Evolutionary conservation across 2,329 filamentous ascomycete species (phyloP), one percentile per base, ranked within the genome.

Genomic region (Aspergillus calidoustus): DNA sequence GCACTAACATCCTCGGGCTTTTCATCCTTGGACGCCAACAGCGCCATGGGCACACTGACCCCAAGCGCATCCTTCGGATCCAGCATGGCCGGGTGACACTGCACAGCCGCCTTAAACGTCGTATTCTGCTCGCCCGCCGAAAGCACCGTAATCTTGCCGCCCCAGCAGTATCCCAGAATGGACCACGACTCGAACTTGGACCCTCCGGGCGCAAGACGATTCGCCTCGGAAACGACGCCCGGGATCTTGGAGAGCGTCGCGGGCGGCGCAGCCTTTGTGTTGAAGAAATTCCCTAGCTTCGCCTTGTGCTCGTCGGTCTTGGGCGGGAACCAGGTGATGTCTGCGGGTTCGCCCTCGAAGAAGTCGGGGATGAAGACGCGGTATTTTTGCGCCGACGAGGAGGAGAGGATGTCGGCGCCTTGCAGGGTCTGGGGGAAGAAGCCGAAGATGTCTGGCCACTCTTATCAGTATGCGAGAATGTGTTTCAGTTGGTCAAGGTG

Each of bases 281-380:
- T 69, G 78, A 88, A 87, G 79, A 87, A 88, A 61, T 85, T 75
- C 63, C 84, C 83, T 15, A 88, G 79, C 72, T 87, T 87, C 76
- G 85, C 70, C 66, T 82, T 81, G 76, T 88, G 85, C 62, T 88
- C 86, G 46, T 86, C 79, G 64, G 79, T 87, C 71, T 86, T 80
- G 17, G 86, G 85, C 0, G 85, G 85, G 73, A 85, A 87, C 84
- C 84, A 87, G 55, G 79, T 80, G 69, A 88, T 86, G 67, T 85
- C 83, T 63, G 83, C 86, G 41, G 91, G 90, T 67, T 86, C 83
- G 74, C 91, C 93, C 63, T 91, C 85, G 81, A 97, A 96, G 84
- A 91, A 94, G 80, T 97, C 93, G 30, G 93, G 93, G 66, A 97
- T 93, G 79, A 93, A 93, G 68, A 97, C 91, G 69, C 88, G 88